phyloP scores from a whole-genome alignment of 495 filamentous ascomycete species.

The Parathielavia hyrcaniae region DNA sequence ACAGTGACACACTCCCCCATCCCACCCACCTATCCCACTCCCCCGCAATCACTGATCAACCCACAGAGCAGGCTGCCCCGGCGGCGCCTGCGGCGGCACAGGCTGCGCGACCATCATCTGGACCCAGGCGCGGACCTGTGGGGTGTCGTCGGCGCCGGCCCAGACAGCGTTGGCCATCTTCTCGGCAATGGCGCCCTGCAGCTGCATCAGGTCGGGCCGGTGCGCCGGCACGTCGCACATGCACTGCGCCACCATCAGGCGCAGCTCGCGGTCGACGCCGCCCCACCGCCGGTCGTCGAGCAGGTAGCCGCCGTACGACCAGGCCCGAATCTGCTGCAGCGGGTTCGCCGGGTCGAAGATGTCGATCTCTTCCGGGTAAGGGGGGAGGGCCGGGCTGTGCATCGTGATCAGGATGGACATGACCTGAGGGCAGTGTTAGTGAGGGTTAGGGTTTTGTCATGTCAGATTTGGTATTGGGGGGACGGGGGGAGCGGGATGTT shows the following conservation, averaged over 20 bases:
- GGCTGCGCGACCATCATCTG: background rate
- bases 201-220: background rate
- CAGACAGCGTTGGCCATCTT: background rate
- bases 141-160: background rate
- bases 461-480: too few species aligned
- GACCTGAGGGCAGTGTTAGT: background rate
- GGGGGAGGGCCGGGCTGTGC: background rate
- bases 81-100: background rate
- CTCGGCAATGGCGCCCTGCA: background rate
- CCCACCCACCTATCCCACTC: too few species aligned
- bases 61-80: background rate
- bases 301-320: background rate
- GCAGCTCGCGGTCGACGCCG: background rate
- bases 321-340: background rate
- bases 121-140: background rate
- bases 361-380: background rate
- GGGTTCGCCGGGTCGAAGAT: background rate
- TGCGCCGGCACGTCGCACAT: slow-evolving; percentile 1
- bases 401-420: background rate
- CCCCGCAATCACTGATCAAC: background rate
- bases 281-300: background rate
- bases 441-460: background rate
- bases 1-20: too few species aligned
- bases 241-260: background rate
- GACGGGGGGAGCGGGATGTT: too few species aligned